Conservation (phyloP, 75 land plant genomes). For the Selaginella tamariscina region DNA sequence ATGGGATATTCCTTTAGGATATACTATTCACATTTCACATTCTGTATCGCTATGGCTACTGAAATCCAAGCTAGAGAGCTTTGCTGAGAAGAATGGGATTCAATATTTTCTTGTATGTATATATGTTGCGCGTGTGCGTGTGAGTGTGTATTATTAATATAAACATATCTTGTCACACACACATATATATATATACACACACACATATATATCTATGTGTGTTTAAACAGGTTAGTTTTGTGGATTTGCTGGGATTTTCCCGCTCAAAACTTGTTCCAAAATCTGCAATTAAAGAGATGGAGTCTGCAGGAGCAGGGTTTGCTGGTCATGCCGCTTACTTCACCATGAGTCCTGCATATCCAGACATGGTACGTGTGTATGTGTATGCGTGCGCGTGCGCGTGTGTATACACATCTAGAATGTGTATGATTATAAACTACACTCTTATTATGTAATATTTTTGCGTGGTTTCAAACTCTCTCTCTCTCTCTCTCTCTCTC, state of each 20-base stretch:
- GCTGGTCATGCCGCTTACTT: slow-evolving; percentile 31
- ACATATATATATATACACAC: background rate
- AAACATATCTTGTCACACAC: background rate
- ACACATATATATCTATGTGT: background rate
- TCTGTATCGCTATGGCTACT: too few relatives aligned
- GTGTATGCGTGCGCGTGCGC: too few relatives aligned
- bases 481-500: too few relatives aligned
- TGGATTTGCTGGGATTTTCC: slow-evolving; percentile 23
- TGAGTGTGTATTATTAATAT: background rate
- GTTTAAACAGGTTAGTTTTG: slow-evolving; percentile 18
- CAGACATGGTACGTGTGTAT: slow-evolving; percentile 23
- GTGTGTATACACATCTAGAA: too few relatives aligned
- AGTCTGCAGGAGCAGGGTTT: slow-evolving; percentile 22
- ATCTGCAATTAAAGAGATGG: slow-evolving; percentile 20
- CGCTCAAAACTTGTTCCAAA: slow-evolving; percentile 27
- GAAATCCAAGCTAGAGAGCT: slow-evolving; percentile 1
- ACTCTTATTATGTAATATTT: too few relatives aligned
- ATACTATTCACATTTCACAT: too few relatives aligned
- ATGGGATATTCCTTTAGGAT: too few relatives aligned
- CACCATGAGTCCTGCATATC: slow-evolving; percentile 24
- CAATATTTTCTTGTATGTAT: slow-evolving; percentile 5
- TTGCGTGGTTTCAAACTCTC: too few relatives aligned
- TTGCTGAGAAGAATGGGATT: background rate
- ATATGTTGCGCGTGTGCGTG: background rate
- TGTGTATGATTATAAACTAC: too few relatives aligned